Evolutionary conservation across 2,329 filamentous ascomycete species (phyloP).

Genomic region (Albophoma yamanashiensis): DNA sequence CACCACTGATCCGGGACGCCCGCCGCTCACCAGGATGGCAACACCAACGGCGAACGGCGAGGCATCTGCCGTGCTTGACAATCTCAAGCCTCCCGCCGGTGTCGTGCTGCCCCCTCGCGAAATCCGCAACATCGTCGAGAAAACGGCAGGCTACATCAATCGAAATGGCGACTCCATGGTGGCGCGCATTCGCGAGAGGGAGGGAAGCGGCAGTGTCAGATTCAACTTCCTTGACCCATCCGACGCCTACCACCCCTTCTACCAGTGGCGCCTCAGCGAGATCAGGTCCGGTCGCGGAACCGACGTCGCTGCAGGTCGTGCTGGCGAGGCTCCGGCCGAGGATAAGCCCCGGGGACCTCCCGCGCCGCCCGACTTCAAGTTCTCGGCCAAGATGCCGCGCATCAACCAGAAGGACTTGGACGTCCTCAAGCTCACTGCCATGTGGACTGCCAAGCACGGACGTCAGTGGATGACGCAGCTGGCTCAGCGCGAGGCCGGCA

Average conservation of each 20-base stretch:
- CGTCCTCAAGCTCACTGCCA: constrained; percentile 64
- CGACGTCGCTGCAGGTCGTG: constrained; percentile 63
- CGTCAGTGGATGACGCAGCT: constrained; percentile 84
- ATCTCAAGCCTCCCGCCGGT: constrained; percentile 68
- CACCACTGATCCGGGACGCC: background rate
- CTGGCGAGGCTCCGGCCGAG: constrained; percentile 46
- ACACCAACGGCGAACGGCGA: constrained; percentile 32
- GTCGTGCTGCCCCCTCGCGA: constrained; percentile 84
- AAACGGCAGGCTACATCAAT: constrained; percentile 86
- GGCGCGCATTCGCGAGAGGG: constrained; percentile 76
- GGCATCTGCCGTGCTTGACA: constrained; percentile 43
- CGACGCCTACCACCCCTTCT: constrained; percentile 82
- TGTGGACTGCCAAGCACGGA: constrained; percentile 89
- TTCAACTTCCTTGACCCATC: constrained; percentile 74
- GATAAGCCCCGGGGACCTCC: constrained; percentile 70
- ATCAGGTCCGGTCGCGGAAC: constrained; percentile 77
- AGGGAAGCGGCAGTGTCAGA: constrained; percentile 58
- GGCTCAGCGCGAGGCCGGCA: constrained; percentile 78
- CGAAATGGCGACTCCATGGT: constrained; percentile 61
- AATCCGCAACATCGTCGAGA: constrained; percentile 78
- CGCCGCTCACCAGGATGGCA: background rate
- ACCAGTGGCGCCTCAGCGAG: constrained; percentile 81
- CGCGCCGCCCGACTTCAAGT: constrained; percentile 78
- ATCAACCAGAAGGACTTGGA: constrained; percentile 91
- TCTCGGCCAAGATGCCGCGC: constrained; percentile 93